phyloP scores from a whole-genome alignment of 2,329 filamentous ascomycete genomes.

The Colletotrichum tropicale region DNA sequence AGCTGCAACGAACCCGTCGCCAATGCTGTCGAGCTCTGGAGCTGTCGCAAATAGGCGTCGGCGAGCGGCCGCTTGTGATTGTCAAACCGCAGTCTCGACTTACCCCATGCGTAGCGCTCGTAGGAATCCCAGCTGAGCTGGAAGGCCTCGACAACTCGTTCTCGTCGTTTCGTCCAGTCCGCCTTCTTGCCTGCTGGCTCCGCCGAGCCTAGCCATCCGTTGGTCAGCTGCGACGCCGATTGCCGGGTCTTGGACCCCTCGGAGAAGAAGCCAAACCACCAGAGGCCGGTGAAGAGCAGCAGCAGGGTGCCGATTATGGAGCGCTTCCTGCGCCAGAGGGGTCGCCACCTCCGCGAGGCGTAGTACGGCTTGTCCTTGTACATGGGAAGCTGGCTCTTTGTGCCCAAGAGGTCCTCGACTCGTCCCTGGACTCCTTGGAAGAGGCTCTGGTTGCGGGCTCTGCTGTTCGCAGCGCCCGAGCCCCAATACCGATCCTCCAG shows the following conservation, averaged over 20 bases:
- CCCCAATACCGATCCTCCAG: constrained; percentile 72
- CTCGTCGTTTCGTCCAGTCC: constrained; percentile 79
- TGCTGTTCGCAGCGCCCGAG: constrained; percentile 49
- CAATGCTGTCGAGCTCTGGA: neutral
- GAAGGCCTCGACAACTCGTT: constrained; percentile 88
- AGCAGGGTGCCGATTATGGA: constrained; percentile 57
- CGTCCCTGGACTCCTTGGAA: constrained; percentile 63
- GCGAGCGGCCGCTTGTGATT: neutral
- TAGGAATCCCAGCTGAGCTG: constrained; percentile 92
- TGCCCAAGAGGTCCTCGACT: constrained; percentile 69
- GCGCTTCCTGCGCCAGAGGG: constrained; percentile 69
- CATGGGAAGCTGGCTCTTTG: constrained; percentile 74
- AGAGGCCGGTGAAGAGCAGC: constrained; percentile 63
- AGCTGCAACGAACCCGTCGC: neutral
- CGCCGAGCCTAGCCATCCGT: constrained; percentile 57
- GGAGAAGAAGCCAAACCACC: constrained; percentile 71
- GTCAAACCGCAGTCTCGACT: constrained; percentile 33
- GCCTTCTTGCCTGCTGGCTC: constrained; percentile 46
- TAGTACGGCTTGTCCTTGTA: constrained; percentile 99
- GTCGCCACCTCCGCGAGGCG: constrained; percentile 60
- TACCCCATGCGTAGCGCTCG: constrained; percentile 92
- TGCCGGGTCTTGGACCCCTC: constrained; percentile 32
- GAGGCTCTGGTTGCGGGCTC: constrained; percentile 42
- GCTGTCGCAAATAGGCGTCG: neutral
- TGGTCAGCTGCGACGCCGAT: constrained; percentile 51